These are phyloP conservation scores for Candida sanyaensis DNA, from an alignment of 1,139 yeast genomes.

Conservation along the genomic window DNA sequence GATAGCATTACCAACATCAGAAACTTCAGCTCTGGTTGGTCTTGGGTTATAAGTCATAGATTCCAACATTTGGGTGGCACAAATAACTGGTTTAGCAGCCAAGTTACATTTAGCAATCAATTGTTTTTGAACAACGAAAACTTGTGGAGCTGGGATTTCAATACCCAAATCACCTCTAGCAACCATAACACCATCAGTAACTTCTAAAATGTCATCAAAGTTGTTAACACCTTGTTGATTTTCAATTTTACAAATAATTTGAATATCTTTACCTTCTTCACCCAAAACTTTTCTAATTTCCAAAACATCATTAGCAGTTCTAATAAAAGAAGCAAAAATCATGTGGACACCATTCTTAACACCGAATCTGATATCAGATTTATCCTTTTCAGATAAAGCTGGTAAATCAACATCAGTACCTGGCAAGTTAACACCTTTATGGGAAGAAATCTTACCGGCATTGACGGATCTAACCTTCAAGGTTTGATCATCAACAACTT, in stretches of 20 bases:
- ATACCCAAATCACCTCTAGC: slow-evolving; percentile 99
- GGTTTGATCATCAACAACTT: slow-evolving; percentile 75
- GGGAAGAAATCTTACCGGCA: slow-evolving; percentile 94
- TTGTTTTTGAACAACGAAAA: slow-evolving; percentile 97
- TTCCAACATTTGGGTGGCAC: slow-evolving; percentile 99
- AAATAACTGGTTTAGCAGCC: slow-evolving; percentile 99
- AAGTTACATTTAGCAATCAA: slow-evolving; percentile 98
- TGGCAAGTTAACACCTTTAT: slow-evolving; percentile 99
- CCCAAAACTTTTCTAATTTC: slow-evolving; percentile 94
- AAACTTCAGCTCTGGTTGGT: slow-evolving; percentile 99
- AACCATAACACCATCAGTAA: slow-evolving; percentile 99
- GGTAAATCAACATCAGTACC: slow-evolving; percentile 99
- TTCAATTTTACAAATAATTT: slow-evolving; percentile 96
- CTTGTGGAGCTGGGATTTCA: slow-evolving; percentile 99
- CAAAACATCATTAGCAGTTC: slow-evolving; percentile 87
- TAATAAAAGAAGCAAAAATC: slow-evolving; percentile 97
- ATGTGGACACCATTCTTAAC: slow-evolving; percentile 96
- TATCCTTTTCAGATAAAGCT: slow-evolving; percentile 95
- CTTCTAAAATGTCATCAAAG: slow-evolving; percentile 91
- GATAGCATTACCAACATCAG: slow-evolving; percentile 98
- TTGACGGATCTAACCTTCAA: slow-evolving; percentile 86
- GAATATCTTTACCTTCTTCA: slow-evolving; percentile 94
- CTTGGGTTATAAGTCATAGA: slow-evolving; percentile 99
- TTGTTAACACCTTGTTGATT: slow-evolving; percentile 99
- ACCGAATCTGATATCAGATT: slow-evolving; percentile 88